These are phyloP conservation scores for Blattamonas nauphoetae DNA, from an alignment of 78 protist genomes.

Conservation along the genomic window DNA sequence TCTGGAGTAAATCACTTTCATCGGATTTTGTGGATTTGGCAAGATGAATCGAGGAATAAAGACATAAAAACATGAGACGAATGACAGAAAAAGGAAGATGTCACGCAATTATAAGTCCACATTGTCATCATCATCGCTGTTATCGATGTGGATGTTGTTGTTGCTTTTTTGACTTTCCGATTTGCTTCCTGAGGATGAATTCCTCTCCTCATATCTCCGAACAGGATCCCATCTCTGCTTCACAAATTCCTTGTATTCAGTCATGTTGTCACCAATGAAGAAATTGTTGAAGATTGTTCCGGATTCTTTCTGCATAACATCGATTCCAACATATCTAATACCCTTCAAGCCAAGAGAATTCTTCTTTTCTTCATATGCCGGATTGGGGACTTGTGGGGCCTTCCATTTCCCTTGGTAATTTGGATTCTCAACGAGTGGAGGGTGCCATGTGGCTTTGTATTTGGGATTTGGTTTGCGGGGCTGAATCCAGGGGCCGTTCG, in stretches of 20 bases:
- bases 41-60: too few species aligned
- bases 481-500: background rate
- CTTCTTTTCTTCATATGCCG: background rate
- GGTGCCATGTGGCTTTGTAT: background rate
- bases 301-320: background rate
- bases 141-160: too few species aligned
- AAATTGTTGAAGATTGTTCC: background rate
- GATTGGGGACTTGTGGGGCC: background rate
- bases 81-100: too few species aligned
- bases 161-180: too few species aligned
- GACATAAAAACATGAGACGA: too few species aligned
- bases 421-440: slow-evolving; percentile 1
- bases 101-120: too few species aligned
- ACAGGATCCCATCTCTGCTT: background rate
- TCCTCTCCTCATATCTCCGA: background rate
- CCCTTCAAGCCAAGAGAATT: background rate
- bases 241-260: background rate
- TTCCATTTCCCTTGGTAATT: background rate
- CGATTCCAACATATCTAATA: background rate
- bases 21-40: too few species aligned
- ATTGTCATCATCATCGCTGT: too few species aligned
- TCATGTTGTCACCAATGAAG: background rate
- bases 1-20: too few species aligned
- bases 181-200: too few species aligned
- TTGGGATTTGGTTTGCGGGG: background rate